Base-by-base conservation (phyloP, 2,329 filamentous ascomycete genomes). In the Coniella lustricola region DNA sequence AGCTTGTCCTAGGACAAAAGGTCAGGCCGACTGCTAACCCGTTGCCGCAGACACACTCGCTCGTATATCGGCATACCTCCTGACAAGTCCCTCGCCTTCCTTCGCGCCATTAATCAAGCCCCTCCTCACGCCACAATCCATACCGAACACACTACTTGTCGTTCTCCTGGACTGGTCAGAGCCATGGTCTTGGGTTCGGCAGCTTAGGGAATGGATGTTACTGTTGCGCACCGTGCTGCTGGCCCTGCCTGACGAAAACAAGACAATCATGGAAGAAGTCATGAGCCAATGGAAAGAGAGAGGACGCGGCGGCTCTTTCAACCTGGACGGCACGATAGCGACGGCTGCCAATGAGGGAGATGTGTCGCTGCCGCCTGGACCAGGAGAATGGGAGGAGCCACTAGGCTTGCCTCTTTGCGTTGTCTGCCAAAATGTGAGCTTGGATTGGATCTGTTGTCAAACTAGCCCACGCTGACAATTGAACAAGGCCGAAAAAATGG, bases 141-240 rank as follows among this genome's bases (percentile, higher is more conserved):
- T 95, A 62, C 84, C 87, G 25, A 85, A 95, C 64, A 95, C 87
- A 40, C 77, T 95, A 52, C 79, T 97, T 54, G 87, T 95, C 54
- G 82, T 98, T 59, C 73, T 98, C n/a, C 76, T 98, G 37, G 90
- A 96, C 70, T 98, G 93, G 93, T 85, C 87, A 50, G 82, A 93
- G 62, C 93, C 93, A 13, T 95, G 93, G 82, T 74, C 82, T 54
- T 98, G 94, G 89, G 77, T 96, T 62, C 81, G 88, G 51, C 85
- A 95, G 66, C 72, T 98, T 49, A 80, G 88, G 61, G 85, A 86
- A 62, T 98, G 93, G 93, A 82, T 97, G 53, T 77, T 89, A 39
- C 76, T 97, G 22, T 72, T 98, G 56, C 82, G 85, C 51, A 84
- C 82, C 14, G 84, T 94, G 12, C 79, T 91, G 48, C 74, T 83